Base-by-base conservation (phyloP, 768 basidiomycete species). In the Mycena pura region DNA sequence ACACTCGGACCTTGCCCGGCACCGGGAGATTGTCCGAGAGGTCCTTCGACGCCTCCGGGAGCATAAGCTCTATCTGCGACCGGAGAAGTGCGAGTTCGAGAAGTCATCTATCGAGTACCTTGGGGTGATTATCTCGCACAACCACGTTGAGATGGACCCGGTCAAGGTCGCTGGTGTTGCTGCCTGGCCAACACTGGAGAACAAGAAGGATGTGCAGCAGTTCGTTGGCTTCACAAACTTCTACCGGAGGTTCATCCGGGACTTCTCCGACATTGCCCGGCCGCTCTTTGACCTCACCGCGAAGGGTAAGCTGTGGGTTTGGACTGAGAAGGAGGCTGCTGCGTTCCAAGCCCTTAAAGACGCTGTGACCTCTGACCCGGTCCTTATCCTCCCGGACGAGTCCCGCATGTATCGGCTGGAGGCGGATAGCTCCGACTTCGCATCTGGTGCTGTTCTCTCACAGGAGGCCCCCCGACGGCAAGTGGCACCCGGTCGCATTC, bases 401-500 rank as follows among this genome's bases (percentile, higher is more conserved):
- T 17, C 47, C 8, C 34, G 49, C 13, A 69, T 59, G 3, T 70
- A 60, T 25, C 15, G 43, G 8, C 21, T 75, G 0, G 68, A 74
- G 41, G 60, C 70, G 3, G 75, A 75, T 44, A 48, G 57, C 27
- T 75, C 72, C 0, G 66, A 69, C 21, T 51, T 38, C 27, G 73
- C 67, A 0, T 57, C 68, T 15, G 72, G 69, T 1, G 74, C 69
- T 2, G 60, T 74, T 0, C 60, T 76, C 0, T 68, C 66, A 0
- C 74, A 77, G 39, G 39, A 63, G 15, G 41, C 70, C 27, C 17
- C 51, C 5, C n/a, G 57, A 74, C 32, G 54, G 67, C 4, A 44
- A 36, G 6, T 78, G 73, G 69, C 70, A 72, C 3, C 81, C 82
- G 0, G 64, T 83, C 17, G 79, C 73, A 0, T 85, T 76, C 59